Conservation (phyloP, 202 grass and related monocot species). For the Musa balbisiana region DNA sequence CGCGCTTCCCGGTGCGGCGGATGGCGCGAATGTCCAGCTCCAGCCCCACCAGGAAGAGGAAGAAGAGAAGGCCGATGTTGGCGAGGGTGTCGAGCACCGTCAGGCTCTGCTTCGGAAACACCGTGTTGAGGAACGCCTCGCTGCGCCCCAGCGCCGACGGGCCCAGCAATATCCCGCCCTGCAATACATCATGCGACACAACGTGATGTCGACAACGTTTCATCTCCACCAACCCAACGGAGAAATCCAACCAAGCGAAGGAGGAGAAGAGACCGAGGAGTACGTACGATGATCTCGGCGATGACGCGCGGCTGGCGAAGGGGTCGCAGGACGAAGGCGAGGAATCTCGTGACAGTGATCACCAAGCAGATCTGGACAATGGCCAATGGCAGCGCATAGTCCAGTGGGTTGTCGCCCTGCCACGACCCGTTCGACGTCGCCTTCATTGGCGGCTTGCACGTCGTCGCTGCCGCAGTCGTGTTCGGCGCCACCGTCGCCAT, state of each 20-base stretch:
- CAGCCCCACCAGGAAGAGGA: conserved; percentile 79
- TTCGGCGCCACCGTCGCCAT: not conserved
- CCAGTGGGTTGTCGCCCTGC: conserved; percentile 53
- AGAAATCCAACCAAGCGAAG: not conserved
- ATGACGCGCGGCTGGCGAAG: conserved; percentile 60
- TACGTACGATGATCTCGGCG: conserved; percentile 48
- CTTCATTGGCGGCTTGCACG: conserved; percentile 28
- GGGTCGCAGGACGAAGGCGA: conserved; percentile 44
- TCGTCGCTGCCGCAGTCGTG: not conserved
- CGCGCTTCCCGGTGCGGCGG: conserved; percentile 35
- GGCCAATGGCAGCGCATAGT: conserved; percentile 38
- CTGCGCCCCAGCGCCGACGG: conserved; percentile 66
- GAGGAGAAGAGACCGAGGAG: not conserved
- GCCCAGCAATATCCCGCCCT: conserved; percentile 69
- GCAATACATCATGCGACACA: not conserved
- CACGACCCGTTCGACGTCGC: conserved; percentile 46
- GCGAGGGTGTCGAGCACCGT: conserved; percentile 79
- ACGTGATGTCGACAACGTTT: not conserved
- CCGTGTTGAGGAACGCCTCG: conserved; percentile 38
- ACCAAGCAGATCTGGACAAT: conserved; percentile 58
- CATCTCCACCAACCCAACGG: too few species aligned
- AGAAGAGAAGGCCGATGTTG: conserved; percentile 68
- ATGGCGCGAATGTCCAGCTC: conserved; percentile 54
- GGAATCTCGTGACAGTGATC: conserved; percentile 39
- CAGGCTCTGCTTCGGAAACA: conserved; percentile 62